Evolutionary conservation across 2,329 filamentous ascomycete genomes (phyloP), one percentile per base, ranked within the genome.

Genomic region (Fusarium keratoplasticum): DNA sequence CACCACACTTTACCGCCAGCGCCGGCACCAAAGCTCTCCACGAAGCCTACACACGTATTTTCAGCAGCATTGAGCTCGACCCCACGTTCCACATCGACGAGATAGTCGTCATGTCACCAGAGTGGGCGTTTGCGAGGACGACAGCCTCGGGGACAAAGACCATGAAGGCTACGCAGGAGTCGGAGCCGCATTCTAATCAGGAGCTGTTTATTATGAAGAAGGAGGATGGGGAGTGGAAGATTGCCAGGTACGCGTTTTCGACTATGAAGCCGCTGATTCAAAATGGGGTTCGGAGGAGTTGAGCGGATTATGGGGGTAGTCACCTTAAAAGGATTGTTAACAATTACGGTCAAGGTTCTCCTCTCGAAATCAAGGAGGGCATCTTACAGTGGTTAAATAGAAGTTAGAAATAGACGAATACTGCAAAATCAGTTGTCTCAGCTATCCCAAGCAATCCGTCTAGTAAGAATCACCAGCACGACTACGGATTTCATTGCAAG

Each of bases 221-320:
- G 31, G 74, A 64, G 13, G 66, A 22, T 0, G 66, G 47, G 1
- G 16, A 47, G 20, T 77, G 75, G 75, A 76, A 67, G 65, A 77
- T 77, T 69, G 74, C 75, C 1, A 66, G 74, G 47, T 77, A 77
- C 25, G 75, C 75, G 0, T 77, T 77, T 7, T 77, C 75, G 1
- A 76, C 72, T 0, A 77, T 76, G 75, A 77, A 75, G 61, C 71
- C 71, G n/a, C 35, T 75, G 7, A 60, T 75, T 16, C 68, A 72
- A 47, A 64, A 74, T 25, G 73, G 69, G 1, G 31, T 75, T 18
- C 2, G 55, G 55, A 36, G 55, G 9, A 58, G 55, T 27, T 58
- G 54, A 58, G 20, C 2, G 42, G 42, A 4, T 11, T 29, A 6
- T 7, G 10, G 29, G 25, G 7, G 9, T 7, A 31, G 18, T 5